phyloP scores from a whole-genome alignment of 139 green algal genomes.

The Nannochloris sp. region DNA sequence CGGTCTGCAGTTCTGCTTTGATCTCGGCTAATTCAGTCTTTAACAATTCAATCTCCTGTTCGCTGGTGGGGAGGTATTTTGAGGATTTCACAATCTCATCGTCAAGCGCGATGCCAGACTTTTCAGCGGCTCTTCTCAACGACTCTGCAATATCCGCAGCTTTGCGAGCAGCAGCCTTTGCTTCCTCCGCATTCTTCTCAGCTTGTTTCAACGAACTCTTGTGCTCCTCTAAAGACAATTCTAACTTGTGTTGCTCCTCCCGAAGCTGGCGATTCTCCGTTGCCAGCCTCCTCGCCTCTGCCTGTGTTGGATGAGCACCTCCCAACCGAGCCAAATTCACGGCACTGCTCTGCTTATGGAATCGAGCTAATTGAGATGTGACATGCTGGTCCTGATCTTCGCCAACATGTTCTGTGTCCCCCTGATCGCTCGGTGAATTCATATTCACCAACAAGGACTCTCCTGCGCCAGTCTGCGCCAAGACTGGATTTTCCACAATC shows the following conservation, averaged over 20 bases:
- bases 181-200: slow-evolving; percentile 5
- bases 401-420: slow-evolving; percentile 1
- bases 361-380: background rate
- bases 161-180: slow-evolving; percentile 10
- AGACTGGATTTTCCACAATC: slow-evolving; percentile 40
- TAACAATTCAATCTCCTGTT: slow-evolving; percentile 26
- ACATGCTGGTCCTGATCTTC: background rate
- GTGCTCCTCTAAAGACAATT: slow-evolving; percentile 29
- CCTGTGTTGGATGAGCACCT: background rate
- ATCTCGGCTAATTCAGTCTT: slow-evolving; percentile 17
- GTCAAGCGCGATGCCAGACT: background rate
- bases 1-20: slow-evolving; percentile 11
- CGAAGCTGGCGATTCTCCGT: slow-evolving; percentile 28
- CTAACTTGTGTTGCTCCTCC: slow-evolving; percentile 20
- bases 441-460: slow-evolving; percentile 14
- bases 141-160: slow-evolving; percentile 11
- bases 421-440: slow-evolving; percentile 31
- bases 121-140: slow-evolving; percentile 6
- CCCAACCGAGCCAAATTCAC: slow-evolving; percentile 28
- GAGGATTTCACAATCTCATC: background rate
- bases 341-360: slow-evolving; percentile 22
- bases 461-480: slow-evolving; percentile 27
- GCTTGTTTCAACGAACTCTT: slow-evolving; percentile 14
- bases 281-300: slow-evolving; percentile 26
- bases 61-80: slow-evolving; percentile 6